These are phyloP conservation scores for Mycena rosella DNA, from an alignment of 768 basidiomycete genomes.

Conservation along the genomic window DNA sequence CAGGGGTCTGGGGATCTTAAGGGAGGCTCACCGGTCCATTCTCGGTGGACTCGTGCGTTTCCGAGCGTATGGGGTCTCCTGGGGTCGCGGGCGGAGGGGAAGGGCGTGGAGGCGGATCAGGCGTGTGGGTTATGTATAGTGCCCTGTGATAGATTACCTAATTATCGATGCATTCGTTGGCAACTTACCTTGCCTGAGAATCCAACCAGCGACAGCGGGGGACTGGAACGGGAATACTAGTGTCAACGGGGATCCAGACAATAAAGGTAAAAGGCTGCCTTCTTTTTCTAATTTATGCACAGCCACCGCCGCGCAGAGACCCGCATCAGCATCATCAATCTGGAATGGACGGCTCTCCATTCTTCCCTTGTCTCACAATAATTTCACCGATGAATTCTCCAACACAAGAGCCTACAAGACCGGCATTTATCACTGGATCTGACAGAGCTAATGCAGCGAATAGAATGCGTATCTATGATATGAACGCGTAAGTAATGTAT, in stretches of 20 bases:
- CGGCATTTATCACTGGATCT: background rate
- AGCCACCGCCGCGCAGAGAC: slow-evolving; percentile 8
- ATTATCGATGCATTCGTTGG: slow-evolving; percentile 30
- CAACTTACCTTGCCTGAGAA: background rate
- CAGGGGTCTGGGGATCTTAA: background rate
- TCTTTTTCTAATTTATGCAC: slow-evolving; percentile 32
- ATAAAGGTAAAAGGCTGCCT: background rate
- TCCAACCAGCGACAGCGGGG: background rate
- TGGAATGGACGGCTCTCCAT: background rate
- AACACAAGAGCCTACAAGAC: background rate
- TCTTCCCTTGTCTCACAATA: background rate
- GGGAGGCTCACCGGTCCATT: slow-evolving; percentile 28
- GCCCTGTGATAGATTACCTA: slow-evolving; percentile 29
- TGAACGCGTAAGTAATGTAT: background rate
- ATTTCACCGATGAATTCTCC: background rate
- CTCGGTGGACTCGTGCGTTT: background rate
- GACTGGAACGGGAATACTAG: background rate
- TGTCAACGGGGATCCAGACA: background rate
- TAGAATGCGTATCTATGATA: background rate
- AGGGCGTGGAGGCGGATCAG: slow-evolving; percentile 29
- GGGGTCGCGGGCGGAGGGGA: background rate
- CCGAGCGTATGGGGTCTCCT: background rate
- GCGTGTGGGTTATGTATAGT: slow-evolving; percentile 21
- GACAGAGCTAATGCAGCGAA: slow-evolving; percentile 8
- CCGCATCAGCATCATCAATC: background rate